Evolutionary conservation across 208 protist genomes (phyloP).

Genomic region (Wallacemonas collosoma): DNA sequence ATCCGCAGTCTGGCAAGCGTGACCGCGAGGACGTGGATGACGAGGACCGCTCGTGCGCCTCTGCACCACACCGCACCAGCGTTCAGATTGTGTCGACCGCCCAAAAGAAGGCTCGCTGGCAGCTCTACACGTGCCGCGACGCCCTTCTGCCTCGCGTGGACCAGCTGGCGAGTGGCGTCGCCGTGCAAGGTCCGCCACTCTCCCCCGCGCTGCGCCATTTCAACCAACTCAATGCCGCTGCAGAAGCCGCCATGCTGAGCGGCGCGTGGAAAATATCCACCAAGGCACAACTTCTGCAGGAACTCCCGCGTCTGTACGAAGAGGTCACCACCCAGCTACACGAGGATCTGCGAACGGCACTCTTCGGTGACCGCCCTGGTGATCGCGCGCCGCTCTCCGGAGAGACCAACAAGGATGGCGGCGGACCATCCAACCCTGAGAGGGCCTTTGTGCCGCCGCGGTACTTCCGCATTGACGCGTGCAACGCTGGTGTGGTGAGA

Average conservation of each 20-base stretch:
- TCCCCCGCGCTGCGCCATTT: slow-evolving; percentile 60
- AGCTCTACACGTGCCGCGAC: slow-evolving; percentile 55
- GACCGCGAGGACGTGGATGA: too few relatives aligned
- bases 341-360: slow-evolving; percentile 1
- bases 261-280: slow-evolving; percentile 52
- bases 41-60: not conserved
- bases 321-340: slow-evolving; percentile 17
- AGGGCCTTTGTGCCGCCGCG: not conserved
- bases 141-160: slow-evolving; percentile 52
- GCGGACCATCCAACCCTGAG: not conserved
- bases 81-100: slow-evolving; percentile 24
- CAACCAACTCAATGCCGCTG: slow-evolving; percentile 46
- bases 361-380: not conserved
- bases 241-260: slow-evolving; percentile 61
- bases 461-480: slow-evolving; percentile 37
- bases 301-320: slow-evolving; percentile 43
- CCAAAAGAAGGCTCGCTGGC: slow-evolving; percentile 53
- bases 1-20: too few relatives aligned
- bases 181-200: slow-evolving; percentile 21
- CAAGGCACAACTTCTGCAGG: slow-evolving; percentile 58
- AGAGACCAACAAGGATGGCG: not conserved
- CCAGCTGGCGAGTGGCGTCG: slow-evolving; percentile 10
- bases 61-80: not conserved
- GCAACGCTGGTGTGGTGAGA: slow-evolving; percentile 48
- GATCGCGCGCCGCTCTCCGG: too few relatives aligned